These are phyloP conservation scores for Eleusine indica DNA, from an alignment of 176 grass and related monocot species.

Conservation along the genomic window DNA sequence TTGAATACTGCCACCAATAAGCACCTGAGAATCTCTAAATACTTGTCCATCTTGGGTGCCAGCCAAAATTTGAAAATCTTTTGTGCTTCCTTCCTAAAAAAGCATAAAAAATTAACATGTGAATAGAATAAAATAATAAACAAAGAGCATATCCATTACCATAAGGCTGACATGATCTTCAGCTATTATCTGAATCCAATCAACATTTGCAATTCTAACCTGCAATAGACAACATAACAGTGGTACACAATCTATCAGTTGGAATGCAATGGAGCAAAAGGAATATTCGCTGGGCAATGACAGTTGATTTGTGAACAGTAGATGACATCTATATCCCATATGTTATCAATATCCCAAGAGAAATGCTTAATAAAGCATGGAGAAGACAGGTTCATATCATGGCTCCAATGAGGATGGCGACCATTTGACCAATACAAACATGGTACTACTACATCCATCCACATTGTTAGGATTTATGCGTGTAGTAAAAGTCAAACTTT, in stretches of 20 bases:
- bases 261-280: neutral
- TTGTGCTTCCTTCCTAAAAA: constrained; percentile 79
- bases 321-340: constrained; percentile 1
- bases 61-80: constrained; percentile 79
- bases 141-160: constrained; percentile 56
- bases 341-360: constrained; percentile 27
- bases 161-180: constrained; percentile 83
- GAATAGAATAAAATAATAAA: constrained; percentile 20
- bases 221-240: constrained; percentile 40
- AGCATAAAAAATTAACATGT: constrained; percentile 35
- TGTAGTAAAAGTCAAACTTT: neutral
- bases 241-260: constrained; percentile 4
- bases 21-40: constrained; percentile 88
- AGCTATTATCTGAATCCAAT: constrained; percentile 88
- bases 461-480: neutral
- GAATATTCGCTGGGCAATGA: neutral
- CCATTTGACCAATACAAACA: constrained; percentile 33
- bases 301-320: constrained; percentile 4
- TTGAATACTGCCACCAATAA: constrained; percentile 16
- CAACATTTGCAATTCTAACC: constrained; percentile 87
- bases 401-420: neutral
- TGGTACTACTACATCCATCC: neutral
- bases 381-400: neutral
- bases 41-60: constrained; percentile 80
- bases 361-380: constrained; percentile 30